Evolutionary conservation across 1,284 basidiomycete species (phyloP).

Genomic region (Malassezia restricta): DNA sequence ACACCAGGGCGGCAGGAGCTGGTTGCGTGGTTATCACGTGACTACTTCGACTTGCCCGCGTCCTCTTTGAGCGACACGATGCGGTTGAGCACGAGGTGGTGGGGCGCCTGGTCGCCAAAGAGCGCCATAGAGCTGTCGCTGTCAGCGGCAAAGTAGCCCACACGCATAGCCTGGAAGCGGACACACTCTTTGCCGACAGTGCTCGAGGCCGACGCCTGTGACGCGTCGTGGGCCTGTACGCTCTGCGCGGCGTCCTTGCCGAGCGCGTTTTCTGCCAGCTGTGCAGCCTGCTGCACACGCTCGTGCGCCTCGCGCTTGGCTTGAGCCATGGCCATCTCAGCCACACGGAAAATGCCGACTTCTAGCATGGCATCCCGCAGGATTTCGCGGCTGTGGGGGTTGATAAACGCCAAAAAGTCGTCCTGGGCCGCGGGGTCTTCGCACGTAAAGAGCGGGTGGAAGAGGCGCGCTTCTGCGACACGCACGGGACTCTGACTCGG

Average conservation of each 20-base stretch:
- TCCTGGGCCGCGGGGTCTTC: constrained; percentile 68
- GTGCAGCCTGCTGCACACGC: constrained; percentile 49
- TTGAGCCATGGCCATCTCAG: constrained; percentile 57
- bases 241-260: constrained; percentile 8
- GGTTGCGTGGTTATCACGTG: background rate
- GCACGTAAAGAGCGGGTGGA: constrained; percentile 84
- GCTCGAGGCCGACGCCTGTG: background rate
- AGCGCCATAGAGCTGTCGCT: constrained; percentile 49
- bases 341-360: constrained; percentile 74
- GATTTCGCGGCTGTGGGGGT: constrained; percentile 65
- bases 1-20: background rate
- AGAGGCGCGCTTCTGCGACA: constrained; percentile 80
- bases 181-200: constrained; percentile 74
- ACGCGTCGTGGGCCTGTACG: background rate
- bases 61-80: constrained; percentile 95
- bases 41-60: constrained; percentile 56
- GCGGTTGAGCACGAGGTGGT: constrained; percentile 74
- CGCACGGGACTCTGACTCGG: constrained; percentile 65
- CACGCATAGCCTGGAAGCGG: constrained; percentile 88
- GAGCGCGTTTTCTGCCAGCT: constrained; percentile 45
- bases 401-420: constrained; percentile 67
- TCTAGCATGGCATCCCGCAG: constrained; percentile 73
- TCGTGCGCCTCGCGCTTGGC: constrained; percentile 58
- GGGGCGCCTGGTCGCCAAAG: constrained; percentile 52
- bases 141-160: constrained; percentile 90